Percentiles rank a stretch among this genome's conserved stretches.
These are phyloP conservation scores for Sporisorium iseilematis-ciliati DNA, from an alignment of 1,284 basidiomycete genomes.

Conservation along the genomic window DNA sequence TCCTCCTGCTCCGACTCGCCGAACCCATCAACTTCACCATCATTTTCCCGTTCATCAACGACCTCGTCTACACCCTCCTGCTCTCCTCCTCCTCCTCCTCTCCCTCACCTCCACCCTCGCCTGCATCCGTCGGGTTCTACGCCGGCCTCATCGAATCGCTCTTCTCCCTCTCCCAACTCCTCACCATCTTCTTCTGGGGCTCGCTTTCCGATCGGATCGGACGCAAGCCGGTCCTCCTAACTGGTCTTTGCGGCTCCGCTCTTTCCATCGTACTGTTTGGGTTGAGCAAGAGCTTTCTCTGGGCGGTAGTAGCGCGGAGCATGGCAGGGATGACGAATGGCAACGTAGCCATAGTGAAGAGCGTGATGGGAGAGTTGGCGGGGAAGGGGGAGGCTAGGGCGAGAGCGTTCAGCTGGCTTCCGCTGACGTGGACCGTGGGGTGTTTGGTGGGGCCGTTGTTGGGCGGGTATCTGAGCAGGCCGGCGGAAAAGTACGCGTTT, in stretches of 20 bases:
- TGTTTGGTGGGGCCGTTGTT: conserved; percentile 55
- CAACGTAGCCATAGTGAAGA: conserved; percentile 53
- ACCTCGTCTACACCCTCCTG: conserved; percentile 71
- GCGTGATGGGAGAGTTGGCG: conserved; percentile 56
- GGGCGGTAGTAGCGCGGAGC: conserved; percentile 62
- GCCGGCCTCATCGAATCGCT: conserved; percentile 75
- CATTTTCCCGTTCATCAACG: conserved; percentile 79
- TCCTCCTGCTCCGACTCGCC: conserved; percentile 72
- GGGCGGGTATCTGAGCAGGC: conserved; percentile 63
- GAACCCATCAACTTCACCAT: conserved; percentile 76
- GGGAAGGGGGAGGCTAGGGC: conserved; percentile 53
- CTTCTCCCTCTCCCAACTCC: conserved; percentile 69
- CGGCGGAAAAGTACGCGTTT: conserved; percentile 34
- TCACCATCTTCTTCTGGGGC: conserved; percentile 71
- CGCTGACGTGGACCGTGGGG: conserved; percentile 48
- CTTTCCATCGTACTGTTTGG: conserved; percentile 69
- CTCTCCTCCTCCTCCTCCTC: too few relatives aligned
- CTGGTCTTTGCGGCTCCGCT: conserved; percentile 67
- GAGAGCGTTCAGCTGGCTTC: conserved; percentile 54
- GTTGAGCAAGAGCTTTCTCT: conserved; percentile 57
- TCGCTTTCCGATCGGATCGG: conserved; percentile 68
- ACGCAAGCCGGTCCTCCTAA: conserved; percentile 70
- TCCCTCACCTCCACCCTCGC: conserved; percentile 15
- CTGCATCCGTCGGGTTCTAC: conserved; percentile 71
- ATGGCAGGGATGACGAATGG: conserved; percentile 56